Conservation (phyloP, 768 basidiomycete species). For the Asterophora parasitica region DNA sequence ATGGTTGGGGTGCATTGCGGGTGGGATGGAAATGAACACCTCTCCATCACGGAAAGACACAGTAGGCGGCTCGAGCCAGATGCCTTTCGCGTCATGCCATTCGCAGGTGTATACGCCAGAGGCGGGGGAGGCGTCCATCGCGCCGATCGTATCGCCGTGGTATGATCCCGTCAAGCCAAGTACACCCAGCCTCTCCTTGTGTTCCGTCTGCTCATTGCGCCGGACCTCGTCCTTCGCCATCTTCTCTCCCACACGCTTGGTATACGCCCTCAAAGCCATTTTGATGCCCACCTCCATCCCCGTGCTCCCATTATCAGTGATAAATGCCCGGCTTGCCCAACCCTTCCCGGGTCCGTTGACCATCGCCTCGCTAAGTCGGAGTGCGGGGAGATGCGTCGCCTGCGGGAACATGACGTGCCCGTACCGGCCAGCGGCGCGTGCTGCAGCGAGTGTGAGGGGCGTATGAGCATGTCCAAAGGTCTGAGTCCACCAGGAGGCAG, state of each 20-base stretch:
- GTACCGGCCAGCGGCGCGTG: slow-evolving; percentile 86
- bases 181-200: slow-evolving; percentile 60
- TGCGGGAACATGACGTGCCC: slow-evolving; percentile 97
- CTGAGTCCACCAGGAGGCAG: slow-evolving; percentile 99
- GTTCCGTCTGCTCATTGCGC: too few relatives aligned
- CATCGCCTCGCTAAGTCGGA: slow-evolving; percentile 77
- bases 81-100: slow-evolving; percentile 91
- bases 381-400: slow-evolving; percentile 80
- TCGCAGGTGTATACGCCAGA: slow-evolving; percentile 85
- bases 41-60: slow-evolving; percentile 63
- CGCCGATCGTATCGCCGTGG: slow-evolving; percentile 96
- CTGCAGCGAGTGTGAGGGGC: slow-evolving; percentile 78
- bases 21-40: slow-evolving; percentile 50
- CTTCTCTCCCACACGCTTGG: slow-evolving; percentile 17
- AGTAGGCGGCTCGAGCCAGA: slow-evolving; percentile 89
- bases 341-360: slow-evolving; percentile 78
- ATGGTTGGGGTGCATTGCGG: slow-evolving; percentile 22
- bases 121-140: slow-evolving; percentile 93
- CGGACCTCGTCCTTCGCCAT: neutral
- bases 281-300: slow-evolving; percentile 98
- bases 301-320: slow-evolving; percentile 93
- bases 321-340: slow-evolving; percentile 91
- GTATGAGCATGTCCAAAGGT: slow-evolving; percentile 80
- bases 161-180: slow-evolving; percentile 90
- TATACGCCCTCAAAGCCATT: slow-evolving; percentile 83